Evolutionary conservation across 2,329 filamentous ascomycete species (phyloP), one percentile per base, ranked within the genome.

Genomic region (Aspergillus ochraceoroseus): DNA sequence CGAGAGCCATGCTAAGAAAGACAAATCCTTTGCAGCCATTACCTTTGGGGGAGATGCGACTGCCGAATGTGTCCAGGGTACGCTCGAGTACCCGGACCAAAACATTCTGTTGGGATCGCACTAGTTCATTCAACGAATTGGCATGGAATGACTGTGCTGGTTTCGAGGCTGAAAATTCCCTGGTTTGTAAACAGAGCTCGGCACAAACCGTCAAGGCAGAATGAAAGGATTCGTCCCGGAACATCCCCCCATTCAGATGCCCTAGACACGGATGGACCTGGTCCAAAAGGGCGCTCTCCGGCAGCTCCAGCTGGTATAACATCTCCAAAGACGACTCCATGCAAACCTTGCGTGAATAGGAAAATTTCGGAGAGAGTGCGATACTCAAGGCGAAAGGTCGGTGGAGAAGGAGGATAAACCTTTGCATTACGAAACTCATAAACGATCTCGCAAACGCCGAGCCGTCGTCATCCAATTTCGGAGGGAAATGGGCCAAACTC

Each of bases 371-470:
- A 4, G 62, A 49, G 2, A 52, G 45, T 7, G 53, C 48, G 8
- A 64, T 57, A 40, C 58, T 63, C n/a, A 60, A 47, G 1, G 59
- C 60, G 35, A 62, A 64, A 1, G 62, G 63, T 5, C 67, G 69
- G 46, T 82, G 77, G 0, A 82, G 61, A 1, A 70, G 66, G 9
- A 80, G 67, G 2, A 79, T 50, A 50, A 77, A 79, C 9, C 77
- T 73, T 4, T 73, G 72, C 3, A 75, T 62, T 0, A 75, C 61
- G 27, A 73, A 70, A 33, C 77, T 70, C 17, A 76, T 57, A 4
- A 79, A 53, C 2, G 58, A 61, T 27, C 54, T 53, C 4, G 58
- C 53, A 14, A 63, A 63, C 12, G 52, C 47, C 28, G 53, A 42
- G 11, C 44, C 49, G n/a, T 43, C 46, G 7, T 50, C 51, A 4